Percentiles rank a stretch among this genome's conserved stretches.
Conservation (phyloP, 257 asterid genomes). For the Rubia yunnanensis region DNA sequence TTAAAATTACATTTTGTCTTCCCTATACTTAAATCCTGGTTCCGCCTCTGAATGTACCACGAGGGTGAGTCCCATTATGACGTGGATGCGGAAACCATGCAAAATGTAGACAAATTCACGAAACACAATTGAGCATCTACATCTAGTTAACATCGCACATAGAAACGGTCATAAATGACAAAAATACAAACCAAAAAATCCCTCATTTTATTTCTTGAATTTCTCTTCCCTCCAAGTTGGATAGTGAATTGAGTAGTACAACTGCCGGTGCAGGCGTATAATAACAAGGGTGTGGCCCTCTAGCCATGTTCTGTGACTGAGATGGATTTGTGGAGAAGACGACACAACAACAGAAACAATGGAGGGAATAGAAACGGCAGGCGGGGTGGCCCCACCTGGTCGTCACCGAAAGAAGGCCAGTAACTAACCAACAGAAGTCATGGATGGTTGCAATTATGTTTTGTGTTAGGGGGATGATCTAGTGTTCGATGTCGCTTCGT, state of each 20-base stretch:
- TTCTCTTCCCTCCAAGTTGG: background rate
- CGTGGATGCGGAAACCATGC: background rate
- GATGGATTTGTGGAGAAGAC: slow-evolving; percentile 30
- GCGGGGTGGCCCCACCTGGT: slow-evolving; percentile 26
- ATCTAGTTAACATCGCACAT: background rate
- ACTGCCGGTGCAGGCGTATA: background rate
- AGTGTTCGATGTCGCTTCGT: too few species aligned
- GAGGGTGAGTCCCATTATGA: too few species aligned
- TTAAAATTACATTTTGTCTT: too few species aligned
- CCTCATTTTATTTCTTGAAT: background rate
- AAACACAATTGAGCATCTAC: background rate
- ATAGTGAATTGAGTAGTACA: background rate
- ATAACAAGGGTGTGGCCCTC: slow-evolving; percentile 19
- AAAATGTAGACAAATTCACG: background rate
- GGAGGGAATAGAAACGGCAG: background rate
- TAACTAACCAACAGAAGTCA: background rate
- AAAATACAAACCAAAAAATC: background rate
- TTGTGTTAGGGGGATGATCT: too few species aligned
- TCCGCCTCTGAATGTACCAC: too few species aligned
- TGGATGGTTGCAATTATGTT: too few species aligned
- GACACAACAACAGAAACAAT: slow-evolving; percentile 18
- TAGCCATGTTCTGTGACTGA: slow-evolving; percentile 71
- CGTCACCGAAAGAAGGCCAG: slow-evolving; percentile 33
- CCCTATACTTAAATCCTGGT: too few species aligned
- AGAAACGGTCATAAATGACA: slow-evolving; percentile 3